Evolutionary conservation across 2,329 filamentous ascomycete genomes (phyloP), one percentile per base, ranked within the genome.

Genomic region (Coniochaeta prunicola): DNA sequence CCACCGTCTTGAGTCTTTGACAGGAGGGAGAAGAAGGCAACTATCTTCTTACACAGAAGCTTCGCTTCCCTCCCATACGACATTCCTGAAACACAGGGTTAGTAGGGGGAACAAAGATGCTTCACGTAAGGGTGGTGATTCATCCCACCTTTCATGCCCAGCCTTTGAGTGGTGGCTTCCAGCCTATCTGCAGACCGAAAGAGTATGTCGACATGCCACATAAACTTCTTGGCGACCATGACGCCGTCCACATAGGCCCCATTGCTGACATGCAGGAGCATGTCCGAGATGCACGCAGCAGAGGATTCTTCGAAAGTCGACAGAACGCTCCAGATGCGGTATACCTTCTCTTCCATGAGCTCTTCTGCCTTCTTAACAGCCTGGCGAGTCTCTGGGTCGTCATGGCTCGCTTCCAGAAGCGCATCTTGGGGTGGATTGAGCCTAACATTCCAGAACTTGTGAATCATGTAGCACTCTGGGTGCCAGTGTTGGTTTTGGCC

Each of bases 401-500:
- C 76, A 12, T 73, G 70, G 21, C 30, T 36, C 57, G 80, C 74
- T 31, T 72, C 74, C 59, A 80, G 75, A 36, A 78, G 69, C 12
- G 74, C 70, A 59, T 86, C 80, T 42, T 81, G 80, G 12, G 83
- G 79, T 28, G 86, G 81, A 12, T 86, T 85, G 38, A 99, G 79
- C 57, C 94, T 87, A 60, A 99, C 94, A 70, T 97, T 99, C 94
- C 94, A 99, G 74, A 97, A 99, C 70, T 99, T 99, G 77, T 99
- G 94, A 63, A 99, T 99, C 94, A 99, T 99, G 75, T 99, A 99
- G 74, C 94, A 99, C 74, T 99, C 94, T 1, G 94, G 94, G 71
- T 99, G 94, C 94, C 94, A 99, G 72, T 99, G 94, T 70, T 99
- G 94, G 70, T 97, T 97, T 71, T 96, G 90, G 1, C 93, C 93